Evolutionary conservation across 2,329 filamentous ascomycete genomes (phyloP).

Genomic region (Pestalotiopsis sp.): DNA sequence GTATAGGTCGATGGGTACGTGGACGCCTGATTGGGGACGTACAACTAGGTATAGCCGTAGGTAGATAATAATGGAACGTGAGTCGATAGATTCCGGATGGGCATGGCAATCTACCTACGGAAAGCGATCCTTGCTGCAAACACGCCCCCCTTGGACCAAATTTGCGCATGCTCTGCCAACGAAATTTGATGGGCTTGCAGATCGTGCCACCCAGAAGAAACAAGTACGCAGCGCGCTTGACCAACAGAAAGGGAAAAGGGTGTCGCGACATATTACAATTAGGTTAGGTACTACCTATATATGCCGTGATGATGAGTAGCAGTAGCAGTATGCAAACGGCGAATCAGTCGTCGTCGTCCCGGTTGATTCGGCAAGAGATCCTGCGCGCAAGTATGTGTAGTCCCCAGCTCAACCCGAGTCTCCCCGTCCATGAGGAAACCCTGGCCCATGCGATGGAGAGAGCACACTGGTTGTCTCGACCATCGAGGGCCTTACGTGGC

Average conservation of each 20-base stretch:
- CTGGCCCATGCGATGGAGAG: no score
- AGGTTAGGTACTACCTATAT: not conserved
- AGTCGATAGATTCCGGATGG: not conserved
- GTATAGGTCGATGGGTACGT: no score
- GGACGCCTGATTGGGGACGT: no score
- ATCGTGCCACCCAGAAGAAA: slow-evolving; percentile 8
- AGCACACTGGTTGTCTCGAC: no score
- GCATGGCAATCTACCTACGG: not conserved
- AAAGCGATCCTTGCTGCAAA: no score
- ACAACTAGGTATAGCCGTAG: no score
- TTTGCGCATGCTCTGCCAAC: slow-evolving; percentile 4
- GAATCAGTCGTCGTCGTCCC: not conserved
- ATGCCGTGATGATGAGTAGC: not conserved
- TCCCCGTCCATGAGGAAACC: no score
- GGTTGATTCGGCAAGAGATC: not conserved
- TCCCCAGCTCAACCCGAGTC: not conserved
- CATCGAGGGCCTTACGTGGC: no score
- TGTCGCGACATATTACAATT: not conserved
- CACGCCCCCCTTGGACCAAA: no score
- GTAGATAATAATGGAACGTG: no score
- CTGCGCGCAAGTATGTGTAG: not conserved
- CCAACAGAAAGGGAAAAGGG: not conserved
- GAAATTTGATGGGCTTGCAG: not conserved
- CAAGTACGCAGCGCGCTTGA: not conserved
- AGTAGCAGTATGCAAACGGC: not conserved